A percentile compares a stretch with the other conserved stretches of the same genome.
Evolutionary conservation across 768 basidiomycete species (phyloP).

Genomic region (Trametes coccinea): DNA sequence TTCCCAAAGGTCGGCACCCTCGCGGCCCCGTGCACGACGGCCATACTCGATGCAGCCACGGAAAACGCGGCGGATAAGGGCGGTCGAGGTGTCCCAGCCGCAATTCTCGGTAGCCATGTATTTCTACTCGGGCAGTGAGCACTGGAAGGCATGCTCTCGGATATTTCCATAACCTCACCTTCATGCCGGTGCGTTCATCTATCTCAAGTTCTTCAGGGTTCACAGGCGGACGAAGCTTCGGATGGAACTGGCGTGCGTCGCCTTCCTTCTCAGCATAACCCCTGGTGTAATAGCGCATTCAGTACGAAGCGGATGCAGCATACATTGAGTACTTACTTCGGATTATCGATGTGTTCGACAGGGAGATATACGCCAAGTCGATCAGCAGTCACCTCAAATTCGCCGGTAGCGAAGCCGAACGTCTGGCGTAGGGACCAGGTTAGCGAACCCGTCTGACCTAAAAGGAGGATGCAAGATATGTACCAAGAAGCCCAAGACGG

Average conservation of each 20-base stretch:
- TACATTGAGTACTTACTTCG: slow-evolving; percentile 46
- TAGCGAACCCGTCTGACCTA: neutral
- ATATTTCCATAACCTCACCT: slow-evolving; percentile 40
- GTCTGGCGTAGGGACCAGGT: slow-evolving; percentile 38
- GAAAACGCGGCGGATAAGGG: slow-evolving; percentile 63
- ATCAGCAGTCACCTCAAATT: slow-evolving; percentile 72
- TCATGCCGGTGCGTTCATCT: slow-evolving; percentile 79
- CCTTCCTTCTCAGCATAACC: slow-evolving; percentile 70
- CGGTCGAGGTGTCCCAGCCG: slow-evolving; percentile 75
- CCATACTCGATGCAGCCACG: slow-evolving; percentile 67
- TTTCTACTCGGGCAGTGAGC: slow-evolving; percentile 46
- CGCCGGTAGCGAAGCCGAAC: slow-evolving; percentile 62
- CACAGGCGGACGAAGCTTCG: slow-evolving; percentile 74
- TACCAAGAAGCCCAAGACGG: slow-evolving; percentile 61
- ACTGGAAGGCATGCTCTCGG: neutral
- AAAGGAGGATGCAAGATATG: neutral
- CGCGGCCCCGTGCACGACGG: slow-evolving; percentile 53
- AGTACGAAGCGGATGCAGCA: neutral
- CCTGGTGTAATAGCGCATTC: slow-evolving; percentile 32
- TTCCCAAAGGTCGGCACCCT: slow-evolving; percentile 59
- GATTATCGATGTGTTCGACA: slow-evolving; percentile 80
- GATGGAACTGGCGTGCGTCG: slow-evolving; percentile 71
- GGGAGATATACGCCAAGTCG: slow-evolving; percentile 78
- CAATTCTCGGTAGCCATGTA: slow-evolving; percentile 73
- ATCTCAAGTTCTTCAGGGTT: slow-evolving; percentile 72